Evolutionary conservation across 768 basidiomycete genomes (phyloP).

Genomic region (Rhizopogon salebrosus): DNA sequence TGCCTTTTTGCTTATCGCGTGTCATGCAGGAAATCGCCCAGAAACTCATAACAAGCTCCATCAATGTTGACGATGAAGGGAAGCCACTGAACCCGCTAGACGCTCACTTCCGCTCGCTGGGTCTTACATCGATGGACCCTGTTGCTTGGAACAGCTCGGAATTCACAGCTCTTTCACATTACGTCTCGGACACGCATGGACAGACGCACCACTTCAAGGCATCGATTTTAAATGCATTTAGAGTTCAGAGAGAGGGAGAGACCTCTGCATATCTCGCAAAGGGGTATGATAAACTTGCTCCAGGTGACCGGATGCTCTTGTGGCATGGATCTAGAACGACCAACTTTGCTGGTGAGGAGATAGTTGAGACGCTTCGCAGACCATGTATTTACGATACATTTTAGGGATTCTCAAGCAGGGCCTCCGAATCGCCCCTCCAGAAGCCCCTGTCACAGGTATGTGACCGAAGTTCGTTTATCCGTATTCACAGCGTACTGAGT

Average conservation of each 20-base stretch:
- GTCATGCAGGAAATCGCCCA: constrained; percentile 48
- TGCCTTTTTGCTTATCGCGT: neutral
- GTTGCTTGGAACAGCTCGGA: constrained; percentile 36
- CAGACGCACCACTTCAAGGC: constrained; percentile 45
- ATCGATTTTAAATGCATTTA: constrained; percentile 43
- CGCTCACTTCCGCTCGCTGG: constrained; percentile 47
- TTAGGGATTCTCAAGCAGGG: constrained; percentile 57
- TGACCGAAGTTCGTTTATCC: neutral
- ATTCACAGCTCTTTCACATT: constrained; percentile 42
- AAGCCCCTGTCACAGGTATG: constrained; percentile 48
- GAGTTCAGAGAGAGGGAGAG: constrained; percentile 43
- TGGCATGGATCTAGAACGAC: constrained; percentile 64
- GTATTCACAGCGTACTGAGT: neutral
- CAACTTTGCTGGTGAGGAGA: constrained; percentile 48
- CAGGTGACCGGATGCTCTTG: constrained; percentile 50
- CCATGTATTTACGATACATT: neutral
- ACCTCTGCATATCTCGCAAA: constrained; percentile 38
- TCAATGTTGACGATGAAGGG: constrained; percentile 35
- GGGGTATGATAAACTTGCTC: constrained; percentile 36
- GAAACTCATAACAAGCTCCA: constrained; percentile 42
- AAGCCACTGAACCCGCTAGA: constrained; percentile 52
- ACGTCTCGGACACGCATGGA: constrained; percentile 53
- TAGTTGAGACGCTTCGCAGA: neutral
- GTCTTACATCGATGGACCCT: constrained; percentile 47
- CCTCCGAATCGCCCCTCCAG: constrained; percentile 59